These are phyloP conservation scores for Trichosporon asahii DNA, from an alignment of 1,284 basidiomycete genomes.

Conservation along the genomic window DNA sequence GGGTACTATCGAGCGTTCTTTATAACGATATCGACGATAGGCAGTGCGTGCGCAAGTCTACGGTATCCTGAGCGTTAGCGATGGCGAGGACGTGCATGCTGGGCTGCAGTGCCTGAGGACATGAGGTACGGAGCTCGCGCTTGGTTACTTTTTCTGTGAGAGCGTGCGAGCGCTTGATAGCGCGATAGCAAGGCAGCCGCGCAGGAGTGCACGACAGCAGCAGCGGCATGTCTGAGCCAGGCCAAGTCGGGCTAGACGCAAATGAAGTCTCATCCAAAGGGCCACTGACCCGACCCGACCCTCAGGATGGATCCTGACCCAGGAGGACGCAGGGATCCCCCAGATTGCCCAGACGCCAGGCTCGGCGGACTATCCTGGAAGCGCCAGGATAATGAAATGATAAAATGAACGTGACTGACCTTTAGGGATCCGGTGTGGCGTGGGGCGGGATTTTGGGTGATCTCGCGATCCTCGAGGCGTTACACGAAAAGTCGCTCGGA, in stretches of 20 bases:
- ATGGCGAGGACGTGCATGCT: conserved; percentile 1
- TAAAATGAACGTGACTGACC: conserved; percentile 9
- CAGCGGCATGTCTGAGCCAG: not conserved
- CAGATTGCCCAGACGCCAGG: not conserved
- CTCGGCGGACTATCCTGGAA: not conserved
- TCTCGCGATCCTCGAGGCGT: not conserved
- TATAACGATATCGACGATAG: conserved; percentile 6
- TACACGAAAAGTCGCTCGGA: not conserved
- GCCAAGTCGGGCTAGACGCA: not conserved
- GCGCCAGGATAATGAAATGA: conserved; percentile 1
- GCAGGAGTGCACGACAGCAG: not conserved
- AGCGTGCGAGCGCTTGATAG: not conserved
- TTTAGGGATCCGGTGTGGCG: conserved; percentile 1
- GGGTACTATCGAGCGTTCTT: not conserved
- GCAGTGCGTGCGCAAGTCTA: not conserved
- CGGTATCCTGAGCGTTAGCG: not conserved
- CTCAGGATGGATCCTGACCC: conserved; percentile 8
- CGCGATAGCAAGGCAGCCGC: not conserved
- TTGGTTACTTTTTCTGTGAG: not conserved
- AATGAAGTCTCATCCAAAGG: not conserved
- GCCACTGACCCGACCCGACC: conserved; percentile 4
- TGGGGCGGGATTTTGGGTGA: not conserved
- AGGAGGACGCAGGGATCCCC: not conserved
- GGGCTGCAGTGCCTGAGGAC: not conserved
- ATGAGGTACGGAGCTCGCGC: not conserved